A percentile compares a stretch with the other conserved stretches of the same genome.
phyloP scores from a whole-genome alignment of 106 monocot genomes.

The Agapanthus africanus region DNA sequence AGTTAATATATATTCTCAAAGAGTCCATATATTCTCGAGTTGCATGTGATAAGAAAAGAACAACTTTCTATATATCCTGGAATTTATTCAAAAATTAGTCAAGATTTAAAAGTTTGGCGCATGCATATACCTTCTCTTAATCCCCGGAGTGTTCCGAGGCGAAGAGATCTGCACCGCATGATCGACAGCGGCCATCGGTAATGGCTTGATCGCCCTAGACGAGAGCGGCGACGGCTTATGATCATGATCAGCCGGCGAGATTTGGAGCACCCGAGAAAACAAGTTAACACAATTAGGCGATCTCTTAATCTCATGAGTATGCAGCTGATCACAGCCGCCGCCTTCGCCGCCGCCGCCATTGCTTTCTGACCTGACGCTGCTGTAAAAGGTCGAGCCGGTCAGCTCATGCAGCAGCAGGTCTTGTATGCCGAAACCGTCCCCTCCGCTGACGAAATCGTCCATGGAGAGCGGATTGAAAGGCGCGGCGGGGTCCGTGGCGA shows the following conservation, averaged over 20 bases:
- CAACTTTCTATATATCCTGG: not conserved
- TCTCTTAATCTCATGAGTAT: not conserved
- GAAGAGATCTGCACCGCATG: slow-evolving; percentile 37
- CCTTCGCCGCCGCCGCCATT: not conserved
- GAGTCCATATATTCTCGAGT: too few species aligned
- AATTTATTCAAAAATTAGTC: not conserved
- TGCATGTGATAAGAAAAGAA: too few species aligned
- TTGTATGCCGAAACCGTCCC: not conserved
- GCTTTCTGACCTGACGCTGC: too few species aligned
- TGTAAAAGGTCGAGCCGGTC: too few species aligned
- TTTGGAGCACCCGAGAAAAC: slow-evolving; percentile 8
- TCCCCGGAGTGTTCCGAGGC: slow-evolving; percentile 16
- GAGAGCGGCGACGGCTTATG: not conserved
- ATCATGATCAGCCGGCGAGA: not conserved
- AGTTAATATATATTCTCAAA: not conserved
- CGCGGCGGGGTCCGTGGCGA: not conserved
- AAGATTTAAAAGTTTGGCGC: too few species aligned
- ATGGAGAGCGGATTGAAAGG: not conserved
- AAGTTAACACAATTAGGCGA: not conserved
- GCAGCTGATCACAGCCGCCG: not conserved
- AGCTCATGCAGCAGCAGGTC: slow-evolving; percentile 7
- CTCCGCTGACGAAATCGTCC: not conserved
- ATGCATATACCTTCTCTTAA: slow-evolving; percentile 87
- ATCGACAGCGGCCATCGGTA: not conserved
- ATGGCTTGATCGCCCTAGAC: slow-evolving; percentile 5